Evolutionary conservation across 2,329 filamentous ascomycete species (phyloP).

Genomic region (Aurifilum marmelostoma): DNA sequence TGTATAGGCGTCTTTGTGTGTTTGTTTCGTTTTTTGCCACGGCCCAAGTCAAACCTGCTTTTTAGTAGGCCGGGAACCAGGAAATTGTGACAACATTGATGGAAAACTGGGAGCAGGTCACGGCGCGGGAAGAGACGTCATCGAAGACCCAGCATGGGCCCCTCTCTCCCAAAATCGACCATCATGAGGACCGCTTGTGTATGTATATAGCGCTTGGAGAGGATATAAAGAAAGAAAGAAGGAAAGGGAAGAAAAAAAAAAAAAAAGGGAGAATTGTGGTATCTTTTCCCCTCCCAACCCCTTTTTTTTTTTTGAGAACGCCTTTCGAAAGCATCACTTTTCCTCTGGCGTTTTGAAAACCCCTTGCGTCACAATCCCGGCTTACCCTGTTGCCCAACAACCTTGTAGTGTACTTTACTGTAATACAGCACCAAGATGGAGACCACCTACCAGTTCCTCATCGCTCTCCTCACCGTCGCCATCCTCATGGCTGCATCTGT

Average conservation of each 20-base stretch:
- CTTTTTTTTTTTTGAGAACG: too few species aligned
- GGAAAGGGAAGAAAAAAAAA: too few species aligned
- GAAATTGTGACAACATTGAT: neutral
- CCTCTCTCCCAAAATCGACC: too few species aligned
- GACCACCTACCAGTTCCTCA: constrained; percentile 31
- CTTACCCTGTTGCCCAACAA: neutral
- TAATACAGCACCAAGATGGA: constrained; percentile 20
- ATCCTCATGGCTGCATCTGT: constrained; percentile 38
- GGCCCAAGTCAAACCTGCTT: neutral
- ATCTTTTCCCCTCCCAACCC: too few species aligned
- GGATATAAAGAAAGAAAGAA: neutral
- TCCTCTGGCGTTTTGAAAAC: neutral
- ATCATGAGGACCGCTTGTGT: too few species aligned
- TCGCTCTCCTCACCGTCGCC: constrained; percentile 35
- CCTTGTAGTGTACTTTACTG: neutral
- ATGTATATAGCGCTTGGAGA: neutral
- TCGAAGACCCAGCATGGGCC: neutral
- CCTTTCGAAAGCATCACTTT: too few species aligned
- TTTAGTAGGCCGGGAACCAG: neutral
- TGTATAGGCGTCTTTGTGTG: neutral
- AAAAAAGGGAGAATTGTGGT: too few species aligned
- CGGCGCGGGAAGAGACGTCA: neutral
- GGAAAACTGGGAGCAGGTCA: neutral
- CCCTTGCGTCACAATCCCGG: too few species aligned
- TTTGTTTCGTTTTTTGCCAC: neutral